Percentiles rank a stretch among this genome's conserved stretches.
phyloP scores from a whole-genome alignment of 768 basidiomycete species.

The Royoungia palumana region DNA sequence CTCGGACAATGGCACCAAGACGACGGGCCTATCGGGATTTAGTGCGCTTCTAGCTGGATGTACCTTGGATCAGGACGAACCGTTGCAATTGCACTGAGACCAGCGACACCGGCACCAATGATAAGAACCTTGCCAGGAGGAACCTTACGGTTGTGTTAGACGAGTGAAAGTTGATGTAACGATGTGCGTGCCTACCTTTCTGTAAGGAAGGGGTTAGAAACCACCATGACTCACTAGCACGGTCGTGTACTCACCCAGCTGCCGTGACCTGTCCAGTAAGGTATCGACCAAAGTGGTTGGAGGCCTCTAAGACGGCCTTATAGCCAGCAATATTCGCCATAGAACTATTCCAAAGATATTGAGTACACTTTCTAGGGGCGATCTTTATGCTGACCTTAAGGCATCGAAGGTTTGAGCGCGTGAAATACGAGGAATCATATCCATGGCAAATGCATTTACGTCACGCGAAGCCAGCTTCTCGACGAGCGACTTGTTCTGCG shows the following conservation, averaged over 20 bases:
- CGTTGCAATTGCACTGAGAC: constrained; percentile 83
- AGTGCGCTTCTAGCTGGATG: not conserved
- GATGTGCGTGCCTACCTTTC: constrained; percentile 37
- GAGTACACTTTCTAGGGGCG: not conserved
- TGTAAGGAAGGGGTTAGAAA: constrained; percentile 19
- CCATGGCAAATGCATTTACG: constrained; percentile 83
- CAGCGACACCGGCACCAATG: constrained; percentile 88
- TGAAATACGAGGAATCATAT: constrained; percentile 88
- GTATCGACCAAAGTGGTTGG: constrained; percentile 86
- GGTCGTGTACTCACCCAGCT: constrained; percentile 61
- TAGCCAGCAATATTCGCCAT: constrained; percentile 97
- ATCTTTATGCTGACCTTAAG: constrained; percentile 52
- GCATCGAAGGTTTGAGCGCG: constrained; percentile 90
- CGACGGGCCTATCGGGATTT: constrained; percentile 58
- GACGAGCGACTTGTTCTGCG: constrained; percentile 74
- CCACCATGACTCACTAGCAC: not conserved
- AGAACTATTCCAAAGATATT: constrained; percentile 45
- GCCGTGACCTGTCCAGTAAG: constrained; percentile 90
- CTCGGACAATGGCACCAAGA: constrained; percentile 84
- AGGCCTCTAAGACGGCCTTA: constrained; percentile 87
- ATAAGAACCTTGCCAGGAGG: constrained; percentile 84
- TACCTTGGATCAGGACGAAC: constrained; percentile 36
- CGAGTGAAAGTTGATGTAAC: constrained; percentile 1
- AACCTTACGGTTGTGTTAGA: constrained; percentile 47
- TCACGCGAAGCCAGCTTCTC: constrained; percentile 64